These are phyloP conservation scores for Fraxinus cuspidata DNA, from an alignment of 257 asterid genomes.

Conservation along the genomic window DNA sequence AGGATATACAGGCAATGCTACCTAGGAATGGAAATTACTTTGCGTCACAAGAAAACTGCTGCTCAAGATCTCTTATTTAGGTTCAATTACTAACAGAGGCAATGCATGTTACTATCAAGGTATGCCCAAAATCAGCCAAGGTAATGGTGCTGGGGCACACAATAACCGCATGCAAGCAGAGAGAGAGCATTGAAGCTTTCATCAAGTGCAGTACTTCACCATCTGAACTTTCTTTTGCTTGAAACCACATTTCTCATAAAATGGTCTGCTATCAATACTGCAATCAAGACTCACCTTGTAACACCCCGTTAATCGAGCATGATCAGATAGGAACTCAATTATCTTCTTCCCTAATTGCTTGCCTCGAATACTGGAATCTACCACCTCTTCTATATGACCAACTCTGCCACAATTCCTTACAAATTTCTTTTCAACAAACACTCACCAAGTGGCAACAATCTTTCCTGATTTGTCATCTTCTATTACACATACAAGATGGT, in stretches of 20 bases:
- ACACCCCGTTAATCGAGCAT: slow-evolving; percentile 69
- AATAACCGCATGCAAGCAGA: neutral
- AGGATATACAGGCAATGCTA: neutral
- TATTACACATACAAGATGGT: slow-evolving; percentile 63
- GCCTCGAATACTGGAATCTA: slow-evolving; percentile 69
- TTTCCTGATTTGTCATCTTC: slow-evolving; percentile 53
- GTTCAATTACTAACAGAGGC: neutral
- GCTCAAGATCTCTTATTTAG: neutral
- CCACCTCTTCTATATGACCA: slow-evolving; percentile 91
- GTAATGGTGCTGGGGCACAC: neutral
- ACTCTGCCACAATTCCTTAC: slow-evolving; percentile 74
- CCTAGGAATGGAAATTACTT: neutral
- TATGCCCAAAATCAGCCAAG: neutral
- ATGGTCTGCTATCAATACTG: slow-evolving; percentile 51
- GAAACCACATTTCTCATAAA: slow-evolving; percentile 90
- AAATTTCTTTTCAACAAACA: slow-evolving; percentile 74
- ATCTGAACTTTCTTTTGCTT: slow-evolving; percentile 70
- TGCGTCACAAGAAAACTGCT: neutral
- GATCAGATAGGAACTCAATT: slow-evolving; percentile 61
- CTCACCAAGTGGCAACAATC: slow-evolving; percentile 76
- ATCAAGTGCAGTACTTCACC: slow-evolving; percentile 67
- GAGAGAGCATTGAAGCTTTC: neutral
- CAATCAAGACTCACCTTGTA: slow-evolving; percentile 92
- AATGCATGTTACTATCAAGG: neutral
- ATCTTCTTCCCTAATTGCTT: slow-evolving; percentile 73